These are phyloP conservation scores for Chrysophaeum taylorii DNA, from an alignment of 352 stramenopile genomes.

Conservation along the genomic window DNA sequence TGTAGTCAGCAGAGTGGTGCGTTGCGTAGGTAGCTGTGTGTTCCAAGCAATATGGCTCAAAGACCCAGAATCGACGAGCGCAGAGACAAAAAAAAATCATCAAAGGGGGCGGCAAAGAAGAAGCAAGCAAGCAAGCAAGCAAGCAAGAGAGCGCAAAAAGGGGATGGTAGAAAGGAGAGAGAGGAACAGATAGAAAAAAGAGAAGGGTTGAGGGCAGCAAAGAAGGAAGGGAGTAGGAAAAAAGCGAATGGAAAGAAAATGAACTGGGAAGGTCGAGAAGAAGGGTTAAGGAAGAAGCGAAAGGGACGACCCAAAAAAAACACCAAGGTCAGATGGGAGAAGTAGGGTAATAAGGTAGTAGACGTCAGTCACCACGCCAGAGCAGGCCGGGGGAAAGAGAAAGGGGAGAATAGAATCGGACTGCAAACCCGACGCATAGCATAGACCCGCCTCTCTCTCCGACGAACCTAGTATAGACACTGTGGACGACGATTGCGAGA, in stretches of 20 bases:
- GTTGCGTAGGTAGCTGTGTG: too few relatives aligned
- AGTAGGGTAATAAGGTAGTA: neutral
- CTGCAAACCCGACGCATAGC: too few relatives aligned
- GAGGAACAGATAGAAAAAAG: neutral
- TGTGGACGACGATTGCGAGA: too few relatives aligned
- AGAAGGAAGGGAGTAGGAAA: neutral
- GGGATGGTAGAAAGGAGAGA: neutral
- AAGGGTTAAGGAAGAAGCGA: neutral
- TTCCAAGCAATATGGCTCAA: too few relatives aligned
- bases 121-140: neutral
- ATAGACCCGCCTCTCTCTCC: too few relatives aligned
- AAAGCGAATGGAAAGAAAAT: neutral
- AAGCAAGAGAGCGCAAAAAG: neutral
- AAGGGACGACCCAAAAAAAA: neutral
- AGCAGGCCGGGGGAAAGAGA: too few relatives aligned
- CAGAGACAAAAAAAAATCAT: neutral
- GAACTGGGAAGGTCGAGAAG: neutral
- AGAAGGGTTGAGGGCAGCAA: neutral
- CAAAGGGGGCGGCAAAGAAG: neutral
- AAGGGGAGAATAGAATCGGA: neutral
- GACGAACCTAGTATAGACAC: too few relatives aligned
- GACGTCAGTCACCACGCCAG: too few relatives aligned
- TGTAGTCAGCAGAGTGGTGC: too few relatives aligned
- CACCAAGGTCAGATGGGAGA: neutral
- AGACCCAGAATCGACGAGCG: too few relatives aligned